Evolutionary conservation across 2,329 filamentous ascomycete species (phyloP), one percentile per base, ranked within the genome.

Genomic region (Calonectria pauciramosa): DNA sequence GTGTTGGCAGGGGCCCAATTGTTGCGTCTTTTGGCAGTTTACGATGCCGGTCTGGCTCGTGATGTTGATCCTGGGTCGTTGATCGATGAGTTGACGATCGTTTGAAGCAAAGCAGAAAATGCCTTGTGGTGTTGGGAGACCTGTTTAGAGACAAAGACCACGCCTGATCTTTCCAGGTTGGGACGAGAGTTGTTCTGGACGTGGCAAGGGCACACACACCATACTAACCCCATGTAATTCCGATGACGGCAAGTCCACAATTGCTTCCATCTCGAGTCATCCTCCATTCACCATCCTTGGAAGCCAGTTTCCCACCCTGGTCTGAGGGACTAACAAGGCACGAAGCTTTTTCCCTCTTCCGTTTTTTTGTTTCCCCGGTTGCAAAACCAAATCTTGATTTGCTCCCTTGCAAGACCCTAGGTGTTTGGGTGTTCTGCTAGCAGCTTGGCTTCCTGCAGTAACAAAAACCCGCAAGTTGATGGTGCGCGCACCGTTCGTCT

Each of bases 201-300:
- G 36, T 67, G 44, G 69, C 66, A 75, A 63, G 74, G 74, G 60
- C 54, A 51, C 54, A 60, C 52, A 28, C 30, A 70, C 68, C 64
- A 74, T 74, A 54, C 41, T 52, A 70, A 26, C 52, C 60, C 71
- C 75, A 68, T 71, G 73, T 44, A 70, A 76, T 73, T 59, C 66
- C 76, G 71, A 76, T 78, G 77, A 79, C 74, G 78, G 75, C 70
- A 71, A 76, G 74, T 74, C 75, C 44, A 47, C 54, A 69, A 68
- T 73, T 64, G 69, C 41, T 63, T 69, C 68, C 72, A 74, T 72
- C 73, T 63, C 59, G 56, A 66, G 54, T 30, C 69, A 56, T 38
- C 18, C 71, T 59, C 63, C 69, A 63, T 68, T 49, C 51, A 51
- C 41, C 28, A 44, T 30, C 64, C 51, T 54, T 49, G 70, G 49